Conservation (phyloP, 768 basidiomycete species). For the Pleurotus tuoliensis region DNA sequence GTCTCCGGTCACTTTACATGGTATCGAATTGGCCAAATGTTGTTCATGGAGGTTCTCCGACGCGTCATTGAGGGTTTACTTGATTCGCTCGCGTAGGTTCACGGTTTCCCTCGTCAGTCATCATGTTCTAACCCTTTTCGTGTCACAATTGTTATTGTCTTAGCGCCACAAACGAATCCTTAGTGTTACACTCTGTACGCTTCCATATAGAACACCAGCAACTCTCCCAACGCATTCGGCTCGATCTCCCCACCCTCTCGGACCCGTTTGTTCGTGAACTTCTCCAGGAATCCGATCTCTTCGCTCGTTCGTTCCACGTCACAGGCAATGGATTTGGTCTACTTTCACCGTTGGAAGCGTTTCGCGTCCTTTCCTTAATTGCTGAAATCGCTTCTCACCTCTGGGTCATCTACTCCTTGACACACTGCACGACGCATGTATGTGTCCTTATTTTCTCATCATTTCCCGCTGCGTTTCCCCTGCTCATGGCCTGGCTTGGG, state of each 20-base stretch:
- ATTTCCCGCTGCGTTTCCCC: constrained; percentile 55
- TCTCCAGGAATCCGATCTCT: constrained; percentile 82
- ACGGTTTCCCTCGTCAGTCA: constrained; percentile 3
- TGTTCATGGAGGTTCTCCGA: constrained; percentile 61
- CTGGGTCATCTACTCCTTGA: constrained; percentile 64
- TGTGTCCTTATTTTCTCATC: constrained; percentile 59
- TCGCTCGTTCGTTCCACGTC: constrained; percentile 77
- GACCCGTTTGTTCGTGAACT: constrained; percentile 73
- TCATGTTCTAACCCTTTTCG: constrained; percentile 10
- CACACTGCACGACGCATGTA: constrained; percentile 50
- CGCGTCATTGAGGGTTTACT: constrained; percentile 61
- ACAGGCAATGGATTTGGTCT: constrained; percentile 62
- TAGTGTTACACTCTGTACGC: constrained; percentile 70
- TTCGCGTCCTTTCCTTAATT: constrained; percentile 65
- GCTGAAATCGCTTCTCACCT: constrained; percentile 72
- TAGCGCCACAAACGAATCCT: constrained; percentile 66
- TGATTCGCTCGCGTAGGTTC: constrained; percentile 63
- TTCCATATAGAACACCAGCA: constrained; percentile 78
- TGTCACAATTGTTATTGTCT: constrained; percentile 13
- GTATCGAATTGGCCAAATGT: constrained; percentile 53
- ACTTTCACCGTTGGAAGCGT: constrained; percentile 75
- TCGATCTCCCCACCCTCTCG: constrained; percentile 76
- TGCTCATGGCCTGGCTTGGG: constrained; percentile 50
- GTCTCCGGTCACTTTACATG: constrained; percentile 71
- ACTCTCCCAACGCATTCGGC: constrained; percentile 68